These are phyloP conservation scores for Didymella lethalis DNA, from an alignment of 2,329 filamentous ascomycete species.

Conservation along the genomic window DNA sequence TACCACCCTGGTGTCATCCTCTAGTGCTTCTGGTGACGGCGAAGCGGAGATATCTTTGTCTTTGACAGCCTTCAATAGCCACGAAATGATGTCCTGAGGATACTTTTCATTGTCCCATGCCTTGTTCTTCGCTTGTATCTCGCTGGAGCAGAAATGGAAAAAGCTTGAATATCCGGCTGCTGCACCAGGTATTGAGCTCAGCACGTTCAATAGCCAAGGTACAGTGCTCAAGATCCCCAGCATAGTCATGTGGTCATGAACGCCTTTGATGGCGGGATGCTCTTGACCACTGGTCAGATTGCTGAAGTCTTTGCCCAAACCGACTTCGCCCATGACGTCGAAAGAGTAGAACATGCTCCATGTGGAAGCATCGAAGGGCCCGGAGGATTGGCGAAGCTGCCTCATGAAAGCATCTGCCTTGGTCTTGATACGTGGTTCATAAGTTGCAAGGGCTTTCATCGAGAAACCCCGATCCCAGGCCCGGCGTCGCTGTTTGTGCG, in stretches of 20 bases:
- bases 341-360: background rate
- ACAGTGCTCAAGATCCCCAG: constrained; percentile 46
- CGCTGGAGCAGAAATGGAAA: background rate
- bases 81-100: background rate
- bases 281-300: constrained; percentile 35
- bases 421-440: background rate
- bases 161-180: background rate
- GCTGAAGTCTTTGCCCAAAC: constrained; percentile 38
- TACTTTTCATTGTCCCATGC: background rate
- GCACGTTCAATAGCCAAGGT: constrained; percentile 44
- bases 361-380: background rate
- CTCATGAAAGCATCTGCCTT: background rate
- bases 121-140: background rate
- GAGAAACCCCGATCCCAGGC: constrained; percentile 42
- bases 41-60: background rate
- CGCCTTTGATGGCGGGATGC: constrained; percentile 44
- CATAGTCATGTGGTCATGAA: constrained; percentile 49
- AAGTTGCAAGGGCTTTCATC: constrained; percentile 30
- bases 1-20: background rate
- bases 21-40: background rate
- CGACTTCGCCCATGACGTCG: constrained; percentile 44
- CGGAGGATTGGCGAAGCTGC: background rate
- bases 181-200: background rate
- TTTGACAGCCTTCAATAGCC: background rate
- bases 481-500: constrained; percentile 31